Evolutionary conservation across 306 rosid genomes (phyloP).

Genomic region (Prunus dulcis): DNA sequence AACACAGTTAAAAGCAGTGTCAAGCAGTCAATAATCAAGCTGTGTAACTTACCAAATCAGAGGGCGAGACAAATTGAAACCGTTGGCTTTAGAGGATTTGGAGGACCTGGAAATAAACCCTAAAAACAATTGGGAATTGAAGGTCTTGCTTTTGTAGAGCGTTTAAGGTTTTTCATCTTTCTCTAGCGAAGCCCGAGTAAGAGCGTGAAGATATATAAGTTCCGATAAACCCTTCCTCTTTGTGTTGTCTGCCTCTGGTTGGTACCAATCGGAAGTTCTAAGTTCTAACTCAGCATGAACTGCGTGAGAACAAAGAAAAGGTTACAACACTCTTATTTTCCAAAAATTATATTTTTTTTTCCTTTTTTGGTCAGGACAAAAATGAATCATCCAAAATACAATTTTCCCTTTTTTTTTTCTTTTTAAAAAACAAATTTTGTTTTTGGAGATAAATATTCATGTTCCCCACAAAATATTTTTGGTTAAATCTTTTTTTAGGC

Average conservation of each 20-base stretch:
- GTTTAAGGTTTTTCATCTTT: neutral
- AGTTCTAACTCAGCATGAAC: neutral
- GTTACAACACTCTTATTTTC: neutral
- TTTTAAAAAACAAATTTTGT: too few relatives aligned
- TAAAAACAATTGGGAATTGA: neutral
- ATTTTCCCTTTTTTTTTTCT: too few relatives aligned
- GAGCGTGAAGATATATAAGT: neutral
- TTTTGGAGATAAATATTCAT: too few relatives aligned
- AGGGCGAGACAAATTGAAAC: neutral
- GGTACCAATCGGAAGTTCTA: constrained; percentile 1
- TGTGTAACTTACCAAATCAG: neutral
- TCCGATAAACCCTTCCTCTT: neutral
- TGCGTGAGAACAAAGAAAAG: neutral
- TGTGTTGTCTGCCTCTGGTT: too few relatives aligned
- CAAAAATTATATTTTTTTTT: too few relatives aligned
- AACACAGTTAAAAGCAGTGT: neutral
- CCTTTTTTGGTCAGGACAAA: too few relatives aligned
- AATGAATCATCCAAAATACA: too few relatives aligned
- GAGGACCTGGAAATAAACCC: constrained; percentile 4
- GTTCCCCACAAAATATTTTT: too few relatives aligned
- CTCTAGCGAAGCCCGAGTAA: neutral
- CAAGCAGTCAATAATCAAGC: neutral
- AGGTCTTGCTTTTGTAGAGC: neutral
- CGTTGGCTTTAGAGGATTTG: neutral
- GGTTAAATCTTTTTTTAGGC: too few relatives aligned